A percentile compares a stretch with the other conserved stretches of the same genome.
These are phyloP conservation scores for Aspergillus ostianus DNA, from an alignment of 495 filamentous ascomycete genomes.

Conservation along the genomic window DNA sequence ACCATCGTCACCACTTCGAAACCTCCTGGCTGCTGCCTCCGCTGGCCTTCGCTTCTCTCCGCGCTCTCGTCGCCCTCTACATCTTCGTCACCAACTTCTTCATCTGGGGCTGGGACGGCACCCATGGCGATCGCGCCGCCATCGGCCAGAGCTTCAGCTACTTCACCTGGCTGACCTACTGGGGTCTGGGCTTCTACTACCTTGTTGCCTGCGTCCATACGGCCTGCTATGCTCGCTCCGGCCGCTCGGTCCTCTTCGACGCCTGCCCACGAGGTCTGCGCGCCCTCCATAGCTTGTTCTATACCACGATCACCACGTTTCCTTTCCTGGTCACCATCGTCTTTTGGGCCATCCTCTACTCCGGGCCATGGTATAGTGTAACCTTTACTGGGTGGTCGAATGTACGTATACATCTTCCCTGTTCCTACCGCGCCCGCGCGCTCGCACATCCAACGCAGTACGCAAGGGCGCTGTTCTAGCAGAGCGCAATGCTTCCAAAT, in stretches of 20 bases:
- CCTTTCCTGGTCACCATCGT: conserved; percentile 69
- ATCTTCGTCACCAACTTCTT: conserved; percentile 68
- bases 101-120: conserved; percentile 59
- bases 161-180: conserved; percentile 79
- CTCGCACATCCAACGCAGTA: too few species aligned
- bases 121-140: conserved; percentile 38
- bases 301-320: conserved; percentile 62
- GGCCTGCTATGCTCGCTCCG: conserved; percentile 57
- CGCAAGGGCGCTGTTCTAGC: too few species aligned
- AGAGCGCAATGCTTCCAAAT: background rate
- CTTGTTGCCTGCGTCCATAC: conserved; percentile 63
- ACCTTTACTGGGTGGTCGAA: conserved; percentile 64
- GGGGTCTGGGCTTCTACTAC: conserved; percentile 79
- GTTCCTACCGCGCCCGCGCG: conserved; percentile 5
- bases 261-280: conserved; percentile 62
- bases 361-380: conserved; percentile 47
- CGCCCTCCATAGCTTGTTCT: conserved; percentile 62
- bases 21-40: conserved; percentile 79
- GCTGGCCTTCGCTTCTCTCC: conserved; percentile 52
- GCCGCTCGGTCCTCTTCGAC: conserved; percentile 55
- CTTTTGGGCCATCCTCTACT: conserved; percentile 45
- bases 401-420: conserved; percentile 35
- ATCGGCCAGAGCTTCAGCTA: conserved; percentile 63
- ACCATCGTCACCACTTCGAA: conserved; percentile 62
- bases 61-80: conserved; percentile 65